Conservation (phyloP, 2,329 filamentous ascomycete genomes). For the Aspergillus sp. region DNA sequence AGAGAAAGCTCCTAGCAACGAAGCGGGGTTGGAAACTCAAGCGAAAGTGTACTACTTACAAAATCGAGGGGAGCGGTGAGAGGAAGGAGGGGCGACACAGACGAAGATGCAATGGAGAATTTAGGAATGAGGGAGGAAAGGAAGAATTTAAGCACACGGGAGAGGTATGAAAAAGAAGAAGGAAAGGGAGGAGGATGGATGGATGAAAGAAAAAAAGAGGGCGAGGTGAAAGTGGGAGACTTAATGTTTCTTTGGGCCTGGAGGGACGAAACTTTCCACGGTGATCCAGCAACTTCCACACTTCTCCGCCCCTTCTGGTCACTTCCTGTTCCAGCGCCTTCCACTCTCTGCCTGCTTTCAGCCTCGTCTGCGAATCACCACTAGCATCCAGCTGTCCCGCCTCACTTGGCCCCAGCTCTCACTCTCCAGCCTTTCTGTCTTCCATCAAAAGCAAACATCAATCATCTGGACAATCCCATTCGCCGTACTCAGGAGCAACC, state of each 20-base stretch:
- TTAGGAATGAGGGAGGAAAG: conserved; percentile 4
- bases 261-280: conserved; percentile 31
- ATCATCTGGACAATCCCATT: background rate
- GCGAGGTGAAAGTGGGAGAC: conserved; percentile 20
- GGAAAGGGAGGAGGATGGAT: conserved; percentile 16
- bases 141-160: conserved; percentile 8
- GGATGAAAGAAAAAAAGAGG: conserved; percentile 15
- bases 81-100: conserved; percentile 2
- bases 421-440: background rate
- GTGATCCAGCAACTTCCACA: conserved; percentile 41
- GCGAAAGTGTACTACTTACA: conserved; percentile 10
- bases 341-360: conserved; percentile 3
- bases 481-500: background rate
- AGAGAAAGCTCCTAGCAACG: background rate
- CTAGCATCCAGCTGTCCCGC: background rate
- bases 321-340: conserved; percentile 16
- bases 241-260: conserved; percentile 28
- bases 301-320: conserved; percentile 7
- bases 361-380: conserved; percentile 6
- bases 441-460: background rate
- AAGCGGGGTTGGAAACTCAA: background rate
- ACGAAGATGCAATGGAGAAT: conserved; percentile 12
- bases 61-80: conserved; percentile 3
- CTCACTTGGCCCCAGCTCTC: background rate
- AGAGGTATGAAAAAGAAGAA: conserved; percentile 18